These are phyloP conservation scores for Huntiella moniliformis DNA, from an alignment of 2,329 filamentous ascomycete species.

Conservation along the genomic window DNA sequence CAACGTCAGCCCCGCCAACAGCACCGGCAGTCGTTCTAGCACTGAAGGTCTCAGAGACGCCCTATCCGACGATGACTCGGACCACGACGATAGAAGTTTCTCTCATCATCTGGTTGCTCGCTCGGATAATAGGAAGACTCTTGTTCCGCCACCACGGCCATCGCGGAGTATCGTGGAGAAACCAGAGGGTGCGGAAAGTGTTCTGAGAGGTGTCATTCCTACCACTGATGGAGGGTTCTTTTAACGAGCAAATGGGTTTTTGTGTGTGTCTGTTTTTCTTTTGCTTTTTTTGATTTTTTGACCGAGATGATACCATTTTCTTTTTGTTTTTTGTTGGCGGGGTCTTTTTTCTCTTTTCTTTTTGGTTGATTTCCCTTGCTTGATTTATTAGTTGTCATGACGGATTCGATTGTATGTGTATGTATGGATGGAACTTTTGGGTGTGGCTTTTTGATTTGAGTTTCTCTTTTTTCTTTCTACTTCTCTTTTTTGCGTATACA, in stretches of 20 bases:
- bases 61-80: conserved; percentile 4
- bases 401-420: neutral
- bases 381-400: neutral
- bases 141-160: conserved; percentile 9
- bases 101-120: neutral
- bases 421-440: neutral
- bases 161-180: conserved; percentile 1
- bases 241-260: conserved; percentile 1
- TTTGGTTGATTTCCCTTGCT: neutral
- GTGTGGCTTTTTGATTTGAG: neutral
- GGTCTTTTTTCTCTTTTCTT: neutral
- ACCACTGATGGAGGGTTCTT: conserved; percentile 7
- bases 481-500: neutral
- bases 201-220: conserved; percentile 3
- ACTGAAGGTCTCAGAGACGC: conserved; percentile 5
- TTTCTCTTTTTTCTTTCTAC: neutral
- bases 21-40: conserved; percentile 21
- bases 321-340: neutral
- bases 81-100: no score
- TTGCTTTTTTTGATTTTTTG: conserved; percentile 7
- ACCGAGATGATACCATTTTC: conserved; percentile 16
- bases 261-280: conserved; percentile 4
- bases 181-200: conserved; percentile 1
- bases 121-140: neutral
- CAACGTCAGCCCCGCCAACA: conserved; percentile 29